Base-by-base conservation (phyloP, 208 protist genomes). In the Endotrypanum monterogeii region DNA sequence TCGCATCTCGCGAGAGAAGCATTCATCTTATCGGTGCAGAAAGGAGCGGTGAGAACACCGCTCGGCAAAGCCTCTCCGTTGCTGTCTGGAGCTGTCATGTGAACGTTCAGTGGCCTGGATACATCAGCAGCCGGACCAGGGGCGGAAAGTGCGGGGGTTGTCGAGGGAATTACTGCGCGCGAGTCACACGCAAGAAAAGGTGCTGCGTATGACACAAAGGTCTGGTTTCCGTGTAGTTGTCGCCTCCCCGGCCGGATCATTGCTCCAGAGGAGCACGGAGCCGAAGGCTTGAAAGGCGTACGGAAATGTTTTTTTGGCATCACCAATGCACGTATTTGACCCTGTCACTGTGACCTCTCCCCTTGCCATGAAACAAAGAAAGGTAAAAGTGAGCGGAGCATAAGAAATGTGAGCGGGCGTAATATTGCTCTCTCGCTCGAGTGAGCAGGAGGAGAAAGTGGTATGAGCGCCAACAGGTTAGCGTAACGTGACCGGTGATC, bases 241-340 rank as follows among this genome's bases (percentile, higher is more conserved):
- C n/a, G 35, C 37, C 37, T 30, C 44, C 32, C 39, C 25, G 63
- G 11, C 16, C 23, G 44, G 37, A 4, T 11, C 25, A 28, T 7
- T 23, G 41, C 46, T 35, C 44, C 63, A 50, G n/a, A 25, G 63
- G 32, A 3, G 28, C 25, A 14, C n/a, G 14, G 5, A 54, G 28
- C 37, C 18, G 39, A 20, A 3, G 32, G n/a, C 25, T 80, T 80
- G 46, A 80, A 80, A 39, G 75, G 75, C 32, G 75, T 32, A 4
- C 41, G 66, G 60, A 75, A n/a, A 75, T 1, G 68, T 35, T 35
- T 71, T 71, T 41, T 56, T 80, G 16, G 62, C 37, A 2, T 23
- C 48, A 20, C 12, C 12, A 6, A 28, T 23, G 11, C 50, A 20
- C 52, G 50, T 71, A 12, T 46, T 39, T 35, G 63, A n/a, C 28